A percentile compares a stretch with the other conserved stretches of the same genome.
phyloP scores from a whole-genome alignment of 176 grass and related monocot genomes.

The Sorghum bicolor region DNA sequence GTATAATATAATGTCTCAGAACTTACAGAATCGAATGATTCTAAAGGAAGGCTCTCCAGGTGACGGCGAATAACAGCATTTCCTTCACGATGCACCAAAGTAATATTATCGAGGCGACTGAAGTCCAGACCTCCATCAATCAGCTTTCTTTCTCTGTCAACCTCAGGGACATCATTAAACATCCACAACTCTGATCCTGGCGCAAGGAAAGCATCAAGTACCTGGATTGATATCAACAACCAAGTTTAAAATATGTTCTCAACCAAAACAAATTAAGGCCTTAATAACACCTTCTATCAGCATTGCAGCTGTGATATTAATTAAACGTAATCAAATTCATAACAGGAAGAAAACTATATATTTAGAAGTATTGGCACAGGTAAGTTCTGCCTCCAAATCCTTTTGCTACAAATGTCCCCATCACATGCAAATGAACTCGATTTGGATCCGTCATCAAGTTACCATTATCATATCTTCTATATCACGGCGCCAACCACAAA shows the following conservation, averaged over 20 bases:
- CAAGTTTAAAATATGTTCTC: constrained; percentile 33
- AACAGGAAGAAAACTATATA: not conserved
- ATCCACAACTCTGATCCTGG: constrained; percentile 68
- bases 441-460: constrained; percentile 58
- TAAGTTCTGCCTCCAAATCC: constrained; percentile 8
- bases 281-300: not conserved
- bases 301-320: not conserved
- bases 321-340: not conserved
- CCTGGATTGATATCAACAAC: constrained; percentile 40
- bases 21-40: constrained; percentile 73
- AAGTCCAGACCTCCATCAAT: constrained; percentile 62
- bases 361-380: not conserved
- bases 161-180: constrained; percentile 74
- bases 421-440: constrained; percentile 16
- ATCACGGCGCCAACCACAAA: constrained; percentile 91
- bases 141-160: constrained; percentile 56
- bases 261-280: not conserved
- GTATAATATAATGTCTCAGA: not conserved
- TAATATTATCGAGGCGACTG: constrained; percentile 64
- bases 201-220: constrained; percentile 78
- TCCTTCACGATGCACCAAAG: constrained; percentile 59
- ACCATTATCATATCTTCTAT: constrained; percentile 96
- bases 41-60: constrained; percentile 66
- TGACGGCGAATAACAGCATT: constrained; percentile 67
- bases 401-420: constrained; percentile 5